Base-by-base conservation (phyloP, 2,329 filamentous ascomycete species). In the Coniochaeta prunicola region DNA sequence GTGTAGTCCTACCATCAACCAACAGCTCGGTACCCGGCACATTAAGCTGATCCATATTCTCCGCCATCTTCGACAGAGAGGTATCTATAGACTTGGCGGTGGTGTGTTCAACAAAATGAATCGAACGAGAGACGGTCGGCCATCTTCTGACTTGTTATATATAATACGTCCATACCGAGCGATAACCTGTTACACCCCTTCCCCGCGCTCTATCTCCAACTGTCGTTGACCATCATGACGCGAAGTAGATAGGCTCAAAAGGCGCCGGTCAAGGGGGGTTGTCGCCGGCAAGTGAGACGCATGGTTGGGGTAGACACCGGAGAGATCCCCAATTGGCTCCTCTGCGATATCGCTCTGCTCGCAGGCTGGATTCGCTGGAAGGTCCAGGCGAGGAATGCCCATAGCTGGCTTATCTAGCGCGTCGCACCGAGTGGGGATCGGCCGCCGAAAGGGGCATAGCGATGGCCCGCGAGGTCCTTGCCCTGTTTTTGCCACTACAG, bases 1-100 rank as follows among this genome's bases (percentile, higher is more conserved):
- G 53, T 10, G 45, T 9, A 36, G 28, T 2, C 21, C 0, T 42
- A 58, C 57, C 48, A 54, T 58, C 57, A 42, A 58, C 57, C 34
- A 58, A 28, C n/a, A 58, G 21, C 48, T 58, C 57, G n/a, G 57
- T 58, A 48, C 57, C 57, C 19, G 57, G 57, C 7, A 58, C 54
- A 4, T 6, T 33, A 2, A 55, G n/a, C 21, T 34, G 53, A 12
- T 55, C 53, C 2, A 36, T 36, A 9, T 33, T 17, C 10, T 55
- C 53, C 17, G 30, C 53, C 53, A 55, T 55, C 17, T 19, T 53
- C 7, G 4, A 36, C 8, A 28, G 17, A 6, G 45, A 50, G 24
- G 5, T 28, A 10, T 50, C 17, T n/a, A 12, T 5, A 6, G 17
- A 12, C 10, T 50, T 7, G 13, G 24, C 45, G n/a, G 15, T 50